Conservation (phyloP, 2,329 filamentous ascomycete genomes). For the Talaromyces marneffei region DNA sequence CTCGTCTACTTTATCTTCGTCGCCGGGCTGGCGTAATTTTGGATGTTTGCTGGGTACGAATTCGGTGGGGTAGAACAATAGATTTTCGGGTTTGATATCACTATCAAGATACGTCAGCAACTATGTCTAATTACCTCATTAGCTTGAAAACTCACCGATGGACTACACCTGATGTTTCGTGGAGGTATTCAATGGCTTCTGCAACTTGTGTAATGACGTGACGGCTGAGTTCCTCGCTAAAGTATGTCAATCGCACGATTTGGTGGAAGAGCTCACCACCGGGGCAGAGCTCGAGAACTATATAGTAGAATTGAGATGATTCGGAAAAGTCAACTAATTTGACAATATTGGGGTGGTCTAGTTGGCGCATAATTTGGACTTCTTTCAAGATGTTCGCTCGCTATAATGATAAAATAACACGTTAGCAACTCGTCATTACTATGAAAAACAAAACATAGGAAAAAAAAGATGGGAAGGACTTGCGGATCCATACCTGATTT, state of each 20-base stretch:
- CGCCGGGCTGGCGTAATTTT: slow-evolving; percentile 75
- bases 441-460: slow-evolving; percentile 13
- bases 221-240: slow-evolving; percentile 89
- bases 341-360: slow-evolving; percentile 94
- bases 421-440: slow-evolving; percentile 23
- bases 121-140: too few relatives aligned
- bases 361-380: slow-evolving; percentile 95
- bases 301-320: slow-evolving; percentile 93
- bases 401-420: slow-evolving; percentile 43
- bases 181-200: slow-evolving; percentile 86
- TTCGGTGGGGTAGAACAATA: slow-evolving; percentile 83
- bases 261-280: slow-evolving; percentile 98
- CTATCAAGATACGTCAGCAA: slow-evolving; percentile 42
- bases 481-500: slow-evolving; percentile 73
- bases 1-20: slow-evolving; percentile 96
- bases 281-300: slow-evolving; percentile 88
- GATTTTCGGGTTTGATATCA: slow-evolving; percentile 97
- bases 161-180: slow-evolving; percentile 91
- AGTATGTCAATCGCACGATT: slow-evolving; percentile 96
- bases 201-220: slow-evolving; percentile 95
- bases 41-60: slow-evolving; percentile 74
- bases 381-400: slow-evolving; percentile 97
- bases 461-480: slow-evolving; percentile 10
- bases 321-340: slow-evolving; percentile 91
- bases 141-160: slow-evolving; percentile 66